Evolutionary conservation across 768 basidiomycete species (phyloP), one percentile per base, ranked within the genome.

Genomic region (Wakefieldia striispora): DNA sequence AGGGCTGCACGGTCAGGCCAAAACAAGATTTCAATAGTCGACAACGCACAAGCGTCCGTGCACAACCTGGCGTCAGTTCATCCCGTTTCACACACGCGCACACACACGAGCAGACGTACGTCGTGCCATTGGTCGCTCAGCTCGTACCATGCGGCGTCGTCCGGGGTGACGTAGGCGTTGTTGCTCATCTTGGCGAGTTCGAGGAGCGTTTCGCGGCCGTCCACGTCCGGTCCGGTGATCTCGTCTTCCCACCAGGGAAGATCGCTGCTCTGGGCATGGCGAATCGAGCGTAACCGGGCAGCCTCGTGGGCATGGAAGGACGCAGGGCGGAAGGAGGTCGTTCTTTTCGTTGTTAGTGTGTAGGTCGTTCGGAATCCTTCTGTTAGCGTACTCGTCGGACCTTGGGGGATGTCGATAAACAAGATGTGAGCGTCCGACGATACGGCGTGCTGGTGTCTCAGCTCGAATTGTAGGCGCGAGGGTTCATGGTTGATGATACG

Each of bases 181-280:
- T 86, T 90, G 35, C 91, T 82, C 91, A 99, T 97, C 80, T 92
- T 97, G 10, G 94, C 95, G 40, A 99, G 77, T 50, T 82, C 73
- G 29, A 89, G 74, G 26, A 98, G 70, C 2, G 90, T 88, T 53
- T 85, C 81, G 37, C 91, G 75, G 43, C 79, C 81, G 59, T 84
- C 81, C 19, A 90, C 78, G 66, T 97, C 84, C 3, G 95, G 95
- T 0, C 74, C 88, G 3, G 72, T 46, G 1, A 91, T 72, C 50
- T 88, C 85, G 6, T 84, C 80, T 61, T 88, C 86, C 9, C 86
- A 80, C 94, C 95, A 97, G 7, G 68, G 66, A 26, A 81, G 58
- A 35, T 56, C 55, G 42, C 73, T 64, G 49, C 71, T 79, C 47
- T 83, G 75, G 6, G 73, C 74, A 53, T 73, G 72, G 37, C 61